phyloP scores from a whole-genome alignment of 352 stramenopile genomes.

The Phytophthora megakarya region DNA sequence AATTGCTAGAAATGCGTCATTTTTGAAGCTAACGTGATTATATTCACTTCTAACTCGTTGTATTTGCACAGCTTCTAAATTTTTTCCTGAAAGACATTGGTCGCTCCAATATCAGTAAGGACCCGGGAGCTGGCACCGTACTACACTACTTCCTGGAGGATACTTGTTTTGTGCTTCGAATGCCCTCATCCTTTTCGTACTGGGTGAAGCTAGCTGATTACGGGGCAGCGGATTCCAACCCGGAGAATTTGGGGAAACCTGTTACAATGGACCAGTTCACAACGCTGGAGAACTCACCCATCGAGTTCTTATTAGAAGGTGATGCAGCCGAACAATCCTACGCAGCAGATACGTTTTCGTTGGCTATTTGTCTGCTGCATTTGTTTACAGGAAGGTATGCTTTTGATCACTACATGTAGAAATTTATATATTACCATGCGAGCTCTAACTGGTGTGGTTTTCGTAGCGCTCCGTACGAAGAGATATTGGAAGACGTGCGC shows the following conservation, averaged over 20 bases:
- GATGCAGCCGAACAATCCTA: conserved; percentile 90
- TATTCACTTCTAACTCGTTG: conserved; percentile 3
- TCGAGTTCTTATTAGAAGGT: conserved; percentile 96
- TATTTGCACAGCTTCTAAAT: conserved; percentile 90
- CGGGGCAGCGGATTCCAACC: conserved; percentile 93
- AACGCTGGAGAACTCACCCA: conserved; percentile 97
- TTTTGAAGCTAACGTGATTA: conserved; percentile 5
- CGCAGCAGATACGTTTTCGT: conserved; percentile 94
- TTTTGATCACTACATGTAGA: neutral
- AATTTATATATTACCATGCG: neutral
- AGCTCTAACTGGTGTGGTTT: conserved; percentile 6
- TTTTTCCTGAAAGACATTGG: conserved; percentile 95
- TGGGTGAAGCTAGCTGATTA: conserved; percentile 98
- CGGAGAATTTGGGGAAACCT: conserved; percentile 85
- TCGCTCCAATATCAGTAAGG: conserved; percentile 37
- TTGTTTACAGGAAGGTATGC: conserved; percentile 93
- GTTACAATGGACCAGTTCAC: conserved; percentile 96
- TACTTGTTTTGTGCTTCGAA: conserved; percentile 54
- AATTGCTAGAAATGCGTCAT: neutral
- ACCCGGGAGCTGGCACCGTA: conserved; percentile 41
- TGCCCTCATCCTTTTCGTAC: conserved; percentile 71
- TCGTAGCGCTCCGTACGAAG: conserved; percentile 95
- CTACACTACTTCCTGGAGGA: conserved; percentile 72
- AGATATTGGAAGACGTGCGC: conserved; percentile 93
- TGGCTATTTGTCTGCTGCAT: conserved; percentile 96